Evolutionary conservation across 208 protist species (phyloP).

Genomic region (Zelonia costaricensis): DNA sequence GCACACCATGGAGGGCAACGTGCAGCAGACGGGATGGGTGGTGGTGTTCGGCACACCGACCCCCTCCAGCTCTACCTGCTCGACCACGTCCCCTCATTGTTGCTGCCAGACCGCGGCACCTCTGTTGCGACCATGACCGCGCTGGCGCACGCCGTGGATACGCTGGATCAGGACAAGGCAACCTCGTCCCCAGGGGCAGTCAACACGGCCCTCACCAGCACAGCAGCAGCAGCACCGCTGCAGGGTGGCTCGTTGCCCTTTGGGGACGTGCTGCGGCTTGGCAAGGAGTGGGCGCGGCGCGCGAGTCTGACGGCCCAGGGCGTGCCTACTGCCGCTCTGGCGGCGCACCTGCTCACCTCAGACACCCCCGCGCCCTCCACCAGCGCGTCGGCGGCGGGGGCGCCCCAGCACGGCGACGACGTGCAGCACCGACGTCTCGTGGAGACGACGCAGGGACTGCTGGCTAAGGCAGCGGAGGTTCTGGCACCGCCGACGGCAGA

Average conservation of each 20-base stretch:
- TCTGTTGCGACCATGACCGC: neutral
- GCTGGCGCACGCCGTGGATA: neutral
- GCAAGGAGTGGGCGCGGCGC: slow-evolving; percentile 25
- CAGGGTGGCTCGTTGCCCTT: slow-evolving; percentile 2
- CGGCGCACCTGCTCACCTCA: slow-evolving; percentile 10
- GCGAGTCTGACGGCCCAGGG: slow-evolving; percentile 16
- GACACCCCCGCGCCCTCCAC: neutral
- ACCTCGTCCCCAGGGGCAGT: no score
- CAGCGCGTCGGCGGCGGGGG: neutral
- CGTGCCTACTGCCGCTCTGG: slow-evolving; percentile 6
- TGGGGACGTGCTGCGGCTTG: slow-evolving; percentile 9
- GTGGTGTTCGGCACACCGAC: slow-evolving; percentile 4
- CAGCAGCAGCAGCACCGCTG: neutral
- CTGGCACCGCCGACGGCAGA: neutral
- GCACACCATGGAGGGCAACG: slow-evolving; percentile 10
- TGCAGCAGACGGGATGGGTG: no score
- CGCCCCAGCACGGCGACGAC: neutral
- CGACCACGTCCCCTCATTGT: slow-evolving; percentile 3
- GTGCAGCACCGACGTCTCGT: slow-evolving; percentile 7
- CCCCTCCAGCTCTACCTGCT: slow-evolving; percentile 10
- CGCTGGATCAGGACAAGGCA: neutral
- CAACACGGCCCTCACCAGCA: neutral
- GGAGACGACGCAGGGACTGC: slow-evolving; percentile 16
- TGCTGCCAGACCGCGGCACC: neutral
- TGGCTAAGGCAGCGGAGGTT: neutral